These are phyloP conservation scores for Panaeolus papilionaceus DNA, from an alignment of 768 basidiomycete genomes.

Conservation along the genomic window DNA sequence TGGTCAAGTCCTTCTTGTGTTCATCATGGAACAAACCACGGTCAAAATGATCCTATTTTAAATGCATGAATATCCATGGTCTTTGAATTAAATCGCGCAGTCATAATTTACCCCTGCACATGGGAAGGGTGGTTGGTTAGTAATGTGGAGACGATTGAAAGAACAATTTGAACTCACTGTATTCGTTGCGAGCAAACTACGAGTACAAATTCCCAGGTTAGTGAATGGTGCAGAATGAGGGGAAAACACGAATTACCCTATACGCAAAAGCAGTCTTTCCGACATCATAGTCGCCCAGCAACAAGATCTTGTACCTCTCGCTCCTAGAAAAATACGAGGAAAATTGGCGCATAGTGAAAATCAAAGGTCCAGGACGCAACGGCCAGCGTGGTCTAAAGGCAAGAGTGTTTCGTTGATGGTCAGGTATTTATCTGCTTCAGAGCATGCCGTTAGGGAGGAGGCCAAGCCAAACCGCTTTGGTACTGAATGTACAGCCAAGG, in stretches of 20 bases:
- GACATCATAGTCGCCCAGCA: conserved; percentile 35
- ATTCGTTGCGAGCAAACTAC: conserved; percentile 30
- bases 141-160: neutral
- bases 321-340: conserved; percentile 22
- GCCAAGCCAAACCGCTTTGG: conserved; percentile 5
- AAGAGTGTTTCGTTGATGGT: neutral
- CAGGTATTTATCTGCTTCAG: conserved; percentile 6
- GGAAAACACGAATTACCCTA: conserved; percentile 26
- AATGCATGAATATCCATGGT: neutral
- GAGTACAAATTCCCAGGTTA: conserved; percentile 3
- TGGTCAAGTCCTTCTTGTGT: conserved; percentile 23
- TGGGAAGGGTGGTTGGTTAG: neutral
- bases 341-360: conserved; percentile 25
- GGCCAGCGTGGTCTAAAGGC: conserved; percentile 12
- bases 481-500: conserved; percentile 6
- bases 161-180: conserved; percentile 21
- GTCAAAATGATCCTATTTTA: conserved; percentile 24
- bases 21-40: conserved; percentile 26
- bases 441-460: conserved; percentile 1
- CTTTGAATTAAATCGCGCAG: neutral
- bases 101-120: neutral
- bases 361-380: conserved; percentile 11
- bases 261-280: conserved; percentile 37
- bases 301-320: conserved; percentile 31
- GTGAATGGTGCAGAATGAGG: neutral